Evolutionary conservation across 2,329 filamentous ascomycete genomes (phyloP), one percentile per base, ranked within the genome.

Genomic region (Graphiopsis chlorocephala): DNA sequence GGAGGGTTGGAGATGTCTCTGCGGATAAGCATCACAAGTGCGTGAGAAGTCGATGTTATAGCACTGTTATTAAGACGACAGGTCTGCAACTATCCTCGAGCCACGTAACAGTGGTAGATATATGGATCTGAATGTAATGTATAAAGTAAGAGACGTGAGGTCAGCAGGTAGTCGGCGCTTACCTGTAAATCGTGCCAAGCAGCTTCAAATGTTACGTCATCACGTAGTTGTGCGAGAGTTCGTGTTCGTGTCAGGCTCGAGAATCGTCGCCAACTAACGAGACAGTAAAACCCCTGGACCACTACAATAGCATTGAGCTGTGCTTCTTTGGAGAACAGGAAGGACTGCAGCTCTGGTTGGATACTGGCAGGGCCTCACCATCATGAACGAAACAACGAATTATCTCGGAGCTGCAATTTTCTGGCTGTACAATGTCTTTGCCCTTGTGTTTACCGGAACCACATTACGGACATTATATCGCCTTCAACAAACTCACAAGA

Each of bases 361-460:
- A 12, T 12, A 45, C 5, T 45, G 50, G 15, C 17, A 14, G 10
- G 11, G 52, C 14, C 14, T 52, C 20, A 28, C 42, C 45, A 35
- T 35, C 20, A 61, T 61, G 58, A 20, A 50, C 28, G 31, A 55
- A 29, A 31, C 33, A 17, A 55, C 60, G 4, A 75, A 74, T 58
- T 68, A 71, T 45, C 60, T 68, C 23, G 74, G 74, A 29, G 73
- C 73, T 8, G 47, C 69, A 47, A 70, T 76, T 28, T 76, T 77
- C 69, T 76, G 75, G 74, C 53, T 69, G 12, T 77, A 76, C 68
- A 75, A 72, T 47, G 50, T 71, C 38, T 68, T 70, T 3, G 75
- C 74, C 7, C 65, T 77, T 1, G 53, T 65, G 3, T 70, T 74
- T 45, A 72, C 71, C 10, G 48, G 48, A 20, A 55, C 72, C 6